phyloP scores from a whole-genome alignment of 2,329 filamentous ascomycete species.

The Paecilomyces niveus region DNA sequence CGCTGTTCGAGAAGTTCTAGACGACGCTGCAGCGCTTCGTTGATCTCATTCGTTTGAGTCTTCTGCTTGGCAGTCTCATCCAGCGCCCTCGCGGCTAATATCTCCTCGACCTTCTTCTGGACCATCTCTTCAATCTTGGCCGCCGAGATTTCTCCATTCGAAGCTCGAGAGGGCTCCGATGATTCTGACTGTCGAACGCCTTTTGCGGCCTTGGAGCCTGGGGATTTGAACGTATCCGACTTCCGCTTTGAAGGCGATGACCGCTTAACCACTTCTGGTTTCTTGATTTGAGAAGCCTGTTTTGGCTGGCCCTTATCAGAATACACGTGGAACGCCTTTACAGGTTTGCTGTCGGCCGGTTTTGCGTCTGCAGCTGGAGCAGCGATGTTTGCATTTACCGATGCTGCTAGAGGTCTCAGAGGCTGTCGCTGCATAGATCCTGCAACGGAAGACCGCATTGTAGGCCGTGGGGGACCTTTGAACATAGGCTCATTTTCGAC shows the following conservation, averaged over 20 bases:
- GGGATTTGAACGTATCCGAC: constrained; percentile 21
- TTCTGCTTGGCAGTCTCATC: constrained; percentile 45
- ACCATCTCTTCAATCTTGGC: constrained; percentile 85
- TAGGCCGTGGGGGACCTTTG: constrained; percentile 61
- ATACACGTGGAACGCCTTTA: constrained; percentile 82
- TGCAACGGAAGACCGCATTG: constrained; percentile 29
- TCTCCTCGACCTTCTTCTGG: constrained; percentile 84
- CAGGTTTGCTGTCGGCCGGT: constrained; percentile 59
- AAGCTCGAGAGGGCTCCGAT: constrained; percentile 21
- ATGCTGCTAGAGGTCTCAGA: constrained; percentile 66
- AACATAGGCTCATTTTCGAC: constrained; percentile 93
- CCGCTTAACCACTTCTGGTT: constrained; percentile 39
- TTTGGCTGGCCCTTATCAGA: constrained; percentile 57
- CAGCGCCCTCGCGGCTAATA: constrained; percentile 66
- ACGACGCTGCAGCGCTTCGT: constrained; percentile 70
- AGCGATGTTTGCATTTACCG: constrained; percentile 64
- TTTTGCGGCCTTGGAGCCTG: constrained; percentile 42
- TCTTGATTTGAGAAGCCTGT: constrained; percentile 31
- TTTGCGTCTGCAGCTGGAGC: constrained; percentile 46
- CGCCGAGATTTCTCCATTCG: constrained; percentile 53
- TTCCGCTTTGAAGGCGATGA: constrained; percentile 32
- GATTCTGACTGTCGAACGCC: constrained; percentile 29
- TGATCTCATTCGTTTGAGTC: constrained; percentile 49
- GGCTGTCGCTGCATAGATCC: constrained; percentile 60
- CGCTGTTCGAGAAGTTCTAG: constrained; percentile 79